phyloP scores from a whole-genome alignment of 139 green algal genomes.

The Chlorella sorokiniana region DNA sequence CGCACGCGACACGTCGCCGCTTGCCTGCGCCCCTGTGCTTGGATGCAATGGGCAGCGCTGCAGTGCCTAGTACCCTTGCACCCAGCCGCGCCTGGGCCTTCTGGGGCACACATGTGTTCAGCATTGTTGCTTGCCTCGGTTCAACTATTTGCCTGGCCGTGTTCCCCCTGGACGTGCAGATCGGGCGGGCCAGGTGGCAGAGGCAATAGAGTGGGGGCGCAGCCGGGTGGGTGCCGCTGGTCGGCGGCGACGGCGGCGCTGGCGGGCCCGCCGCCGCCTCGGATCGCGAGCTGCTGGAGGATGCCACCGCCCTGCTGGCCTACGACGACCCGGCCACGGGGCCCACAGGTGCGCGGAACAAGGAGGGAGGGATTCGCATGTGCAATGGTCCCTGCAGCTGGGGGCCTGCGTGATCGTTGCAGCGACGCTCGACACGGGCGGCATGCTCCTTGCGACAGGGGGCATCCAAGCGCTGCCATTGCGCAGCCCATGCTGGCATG shows the following conservation, averaged over 20 bases:
- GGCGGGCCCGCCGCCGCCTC: background rate
- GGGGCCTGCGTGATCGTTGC: too few species aligned
- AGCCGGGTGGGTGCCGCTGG: conserved; percentile 27
- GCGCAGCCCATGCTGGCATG: background rate
- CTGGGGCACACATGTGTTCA: too few species aligned
- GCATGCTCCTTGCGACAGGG: too few species aligned
- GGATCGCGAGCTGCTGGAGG: conserved; percentile 50
- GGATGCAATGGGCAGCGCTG: too few species aligned
- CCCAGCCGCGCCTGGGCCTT: too few species aligned
- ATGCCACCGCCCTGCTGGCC: conserved; percentile 72
- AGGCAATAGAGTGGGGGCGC: conserved; percentile 58
- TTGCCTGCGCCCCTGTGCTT: background rate
- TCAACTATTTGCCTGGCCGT: conserved; percentile 7
- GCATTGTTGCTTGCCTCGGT: too few species aligned
- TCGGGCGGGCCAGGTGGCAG: conserved; percentile 48
- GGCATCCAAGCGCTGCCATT: too few species aligned
- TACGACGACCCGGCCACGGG: conserved; percentile 54
- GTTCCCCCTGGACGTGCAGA: conserved; percentile 34
- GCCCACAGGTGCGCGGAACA: conserved; percentile 7
- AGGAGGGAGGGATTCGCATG: background rate
- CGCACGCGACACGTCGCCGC: background rate
- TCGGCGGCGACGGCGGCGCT: background rate
- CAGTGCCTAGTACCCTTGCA: too few species aligned
- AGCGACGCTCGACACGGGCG: too few species aligned
- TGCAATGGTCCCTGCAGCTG: too few species aligned